Conservation (phyloP, 164 flowering plant species). For the Vitis cinerea region DNA sequence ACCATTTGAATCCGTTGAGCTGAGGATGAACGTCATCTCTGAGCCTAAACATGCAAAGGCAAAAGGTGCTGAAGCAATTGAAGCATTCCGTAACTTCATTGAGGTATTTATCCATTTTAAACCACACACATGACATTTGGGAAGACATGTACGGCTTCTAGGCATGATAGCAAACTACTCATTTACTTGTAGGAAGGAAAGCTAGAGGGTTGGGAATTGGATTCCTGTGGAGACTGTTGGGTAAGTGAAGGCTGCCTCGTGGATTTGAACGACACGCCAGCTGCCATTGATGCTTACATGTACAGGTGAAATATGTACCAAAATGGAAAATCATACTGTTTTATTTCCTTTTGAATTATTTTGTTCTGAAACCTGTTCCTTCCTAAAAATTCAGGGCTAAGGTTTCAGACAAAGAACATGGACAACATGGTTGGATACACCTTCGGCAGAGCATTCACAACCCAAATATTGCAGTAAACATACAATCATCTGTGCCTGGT, state of each 20-base stretch:
- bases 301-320: constrained; percentile 52
- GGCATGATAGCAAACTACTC: background rate
- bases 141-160: too few relatives aligned
- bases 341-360: background rate
- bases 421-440: constrained; percentile 83
- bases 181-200: constrained; percentile 48
- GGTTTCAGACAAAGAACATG: constrained; percentile 56
- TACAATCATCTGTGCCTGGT: constrained; percentile 71
- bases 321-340: background rate
- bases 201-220: constrained; percentile 79
- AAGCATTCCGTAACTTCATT: constrained; percentile 57
- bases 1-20: constrained; percentile 68
- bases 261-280: constrained; percentile 68
- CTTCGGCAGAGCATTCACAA: constrained; percentile 90
- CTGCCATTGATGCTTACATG: constrained; percentile 84
- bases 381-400: constrained; percentile 45
- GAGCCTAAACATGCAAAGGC: constrained; percentile 73
- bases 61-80: constrained; percentile 61
- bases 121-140: background rate
- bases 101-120: constrained; percentile 36
- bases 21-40: constrained; percentile 67
- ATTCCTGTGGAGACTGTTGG: constrained; percentile 90
- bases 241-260: constrained; percentile 94
- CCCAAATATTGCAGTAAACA: constrained; percentile 82
- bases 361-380: background rate